Evolutionary conservation across 2,329 filamentous ascomycete genomes (phyloP), one percentile per base, ranked within the genome.

Genomic region (Graphium sp.): DNA sequence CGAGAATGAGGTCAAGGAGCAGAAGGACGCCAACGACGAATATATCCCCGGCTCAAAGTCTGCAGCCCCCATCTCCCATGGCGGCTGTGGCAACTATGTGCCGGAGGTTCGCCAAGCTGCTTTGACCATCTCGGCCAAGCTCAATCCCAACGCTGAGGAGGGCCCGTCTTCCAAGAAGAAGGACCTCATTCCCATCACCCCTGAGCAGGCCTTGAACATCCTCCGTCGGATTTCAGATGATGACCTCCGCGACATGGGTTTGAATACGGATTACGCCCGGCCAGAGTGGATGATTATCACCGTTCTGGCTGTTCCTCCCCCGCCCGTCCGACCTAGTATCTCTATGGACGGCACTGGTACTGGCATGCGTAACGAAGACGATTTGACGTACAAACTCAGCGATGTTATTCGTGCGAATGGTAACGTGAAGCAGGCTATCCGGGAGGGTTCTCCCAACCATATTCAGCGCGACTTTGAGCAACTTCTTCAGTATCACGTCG

Each of bases 221-320:
- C 80, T 99, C 53, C 76, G 79, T 40, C 76, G 76, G 40, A 89
- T 98, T 38, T 72, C 72, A 3, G 75, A 84, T 34, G 66, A 76
- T 12, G 87, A 93, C 35, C 71, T 94, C 35, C 62, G 68, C 31
- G 74, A 89, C 40, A 82, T 99, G 58, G 89, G 89, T 19, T 59
- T 98, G 43, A 98, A 87, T 55, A 77, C 78, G 32, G 83, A 95
- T 48, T 95, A 95, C 43, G 87, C 91, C 32, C 76, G 87, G 26
- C 89, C 89, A 1, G 89, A 98, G 49, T 98, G 89, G 89, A 92
- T 99, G 83, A 71, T 98, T 35, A 62, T 98, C 36, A 93, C 84
- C 1, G 85, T 95, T 28, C 66, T 99, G 26, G 85, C 89, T 5
- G 91, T 98, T 1, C 89, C 89, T 2, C 89, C 89, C 3, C 89